Evolutionary conservation across 768 basidiomycete species (phyloP).

Genomic region (Mycena galericulata): DNA sequence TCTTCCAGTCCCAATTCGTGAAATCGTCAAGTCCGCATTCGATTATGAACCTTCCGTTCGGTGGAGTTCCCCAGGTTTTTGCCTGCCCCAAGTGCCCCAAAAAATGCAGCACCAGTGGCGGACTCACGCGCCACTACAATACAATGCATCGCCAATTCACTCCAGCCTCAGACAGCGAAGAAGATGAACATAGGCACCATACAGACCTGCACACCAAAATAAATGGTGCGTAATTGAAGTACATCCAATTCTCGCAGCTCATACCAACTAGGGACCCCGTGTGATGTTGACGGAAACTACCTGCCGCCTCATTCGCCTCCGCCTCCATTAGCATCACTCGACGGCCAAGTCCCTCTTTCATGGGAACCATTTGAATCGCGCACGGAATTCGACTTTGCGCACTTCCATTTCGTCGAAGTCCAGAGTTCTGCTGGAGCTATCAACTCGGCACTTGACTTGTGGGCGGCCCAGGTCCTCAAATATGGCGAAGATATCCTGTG

Average conservation of each 20-base stretch:
- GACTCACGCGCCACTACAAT: conserved; percentile 2
- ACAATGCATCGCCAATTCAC: not conserved
- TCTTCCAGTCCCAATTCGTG: not conserved
- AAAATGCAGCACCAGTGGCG: not conserved
- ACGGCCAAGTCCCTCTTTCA: not conserved
- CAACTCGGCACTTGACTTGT: conserved; percentile 1
- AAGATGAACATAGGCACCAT: not conserved
- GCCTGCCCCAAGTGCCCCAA: not conserved
- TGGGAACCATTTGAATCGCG: not conserved
- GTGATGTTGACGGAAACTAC: not conserved
- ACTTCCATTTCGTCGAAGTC: conserved; percentile 6
- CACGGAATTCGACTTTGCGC: conserved; percentile 9
- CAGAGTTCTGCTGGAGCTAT: conserved; percentile 2
- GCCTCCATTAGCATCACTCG: not conserved
- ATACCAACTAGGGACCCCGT: not conserved
- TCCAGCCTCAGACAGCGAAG: not conserved
- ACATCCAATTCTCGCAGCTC: not conserved
- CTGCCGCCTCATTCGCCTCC: not conserved
- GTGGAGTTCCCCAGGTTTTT: not conserved
- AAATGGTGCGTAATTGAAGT: not conserved
- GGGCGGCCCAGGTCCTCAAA: not conserved
- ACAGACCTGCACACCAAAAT: not conserved
- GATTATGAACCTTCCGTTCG: not conserved
- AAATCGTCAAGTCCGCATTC: not conserved
- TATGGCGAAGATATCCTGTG: not conserved